Base-by-base conservation (phyloP, 31 red algal species). In the Asparagopsis taxiformis region DNA sequence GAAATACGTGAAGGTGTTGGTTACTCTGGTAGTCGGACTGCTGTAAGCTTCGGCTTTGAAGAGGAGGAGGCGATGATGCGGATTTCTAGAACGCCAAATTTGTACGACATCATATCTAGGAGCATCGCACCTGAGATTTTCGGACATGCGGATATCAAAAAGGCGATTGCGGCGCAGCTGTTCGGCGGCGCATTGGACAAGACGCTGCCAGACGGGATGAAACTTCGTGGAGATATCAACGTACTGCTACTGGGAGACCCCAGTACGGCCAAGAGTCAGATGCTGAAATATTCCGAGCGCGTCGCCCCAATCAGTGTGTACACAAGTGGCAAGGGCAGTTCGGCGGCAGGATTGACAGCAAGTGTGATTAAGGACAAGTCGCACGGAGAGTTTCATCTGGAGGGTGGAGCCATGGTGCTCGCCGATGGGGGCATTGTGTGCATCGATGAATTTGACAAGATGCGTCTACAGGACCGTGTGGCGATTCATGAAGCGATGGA, bases 401-500 rank as follows among this genome's bases (percentile, higher is more conserved):
- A 99, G 57, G 96, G 96, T 52, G 96, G 96, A 5, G 96, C 96
- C 0, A 99, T 99, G 90, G 96, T 99, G 10, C 69, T 99, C 6
- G 91, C 90, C 17, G 96, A 99, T 61, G 96, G 96, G 23, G 96
- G 96, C 32, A 62, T 99, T 54, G 90, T 99, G n/a, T 99, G 96
- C 59, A 99, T 99, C 38, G 96, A 99, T 59, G 96, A 99, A 60
- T 94, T 94, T 89, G 96, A 99, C 65, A 99, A 99, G 77, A 99
- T 99, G 96, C 60, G 86, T 57, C 55, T 91, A 16, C 75, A 80
- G 31, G 96, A 99, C 63, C 87, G 91, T 24, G 96, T 99, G 11
- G 96, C 96, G 28, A 99, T 99, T 80, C 96, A 99, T 65, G 96
- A 99, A 49, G 96, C 90, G 0, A 99, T 99, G 96, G 96, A 99